Conservation (phyloP, 352 stramenopile species). For the Phytophthora rubi region DNA sequence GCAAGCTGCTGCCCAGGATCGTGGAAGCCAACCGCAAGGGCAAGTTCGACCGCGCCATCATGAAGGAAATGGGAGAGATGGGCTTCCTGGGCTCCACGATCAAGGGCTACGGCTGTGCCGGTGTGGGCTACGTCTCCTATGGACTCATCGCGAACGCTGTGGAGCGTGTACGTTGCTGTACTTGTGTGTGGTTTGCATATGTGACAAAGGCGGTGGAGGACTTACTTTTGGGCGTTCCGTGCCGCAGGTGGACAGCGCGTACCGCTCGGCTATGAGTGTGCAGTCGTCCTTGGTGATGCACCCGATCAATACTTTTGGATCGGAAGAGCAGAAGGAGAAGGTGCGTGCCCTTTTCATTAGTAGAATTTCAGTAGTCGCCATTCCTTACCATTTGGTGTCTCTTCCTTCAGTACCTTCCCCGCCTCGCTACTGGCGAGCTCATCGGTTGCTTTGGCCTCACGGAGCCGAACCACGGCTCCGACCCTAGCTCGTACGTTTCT, state of each 20-base stretch:
- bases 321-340: slow-evolving; percentile 96
- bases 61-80: slow-evolving; percentile 95
- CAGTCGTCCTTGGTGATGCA: slow-evolving; percentile 98
- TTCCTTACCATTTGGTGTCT: neutral
- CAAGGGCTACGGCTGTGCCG: slow-evolving; percentile 94
- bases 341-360: slow-evolving; percentile 26
- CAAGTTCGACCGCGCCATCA: slow-evolving; percentile 94
- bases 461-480: slow-evolving; percentile 97
- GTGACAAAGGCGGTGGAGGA: neutral
- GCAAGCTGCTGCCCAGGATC: slow-evolving; percentile 94
- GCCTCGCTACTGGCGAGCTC: slow-evolving; percentile 94
- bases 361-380: neutral
- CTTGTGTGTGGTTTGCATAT: neutral
- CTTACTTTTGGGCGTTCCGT: neutral
- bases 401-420: slow-evolving; percentile 90
- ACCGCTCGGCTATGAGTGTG: slow-evolving; percentile 97
- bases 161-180: slow-evolving; percentile 62
- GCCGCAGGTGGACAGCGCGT: slow-evolving; percentile 93
- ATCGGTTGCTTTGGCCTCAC: slow-evolving; percentile 99
- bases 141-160: slow-evolving; percentile 97
- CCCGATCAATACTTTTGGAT: slow-evolving; percentile 98
- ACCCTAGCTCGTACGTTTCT: slow-evolving; percentile 91
- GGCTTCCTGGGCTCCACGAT: slow-evolving; percentile 96
- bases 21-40: slow-evolving; percentile 95
- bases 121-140: slow-evolving; percentile 96